Percentiles rank a stretch among this genome's conserved stretches.
phyloP scores from a whole-genome alignment of 306 rosid species.

The Clitoria ternatea region DNA sequence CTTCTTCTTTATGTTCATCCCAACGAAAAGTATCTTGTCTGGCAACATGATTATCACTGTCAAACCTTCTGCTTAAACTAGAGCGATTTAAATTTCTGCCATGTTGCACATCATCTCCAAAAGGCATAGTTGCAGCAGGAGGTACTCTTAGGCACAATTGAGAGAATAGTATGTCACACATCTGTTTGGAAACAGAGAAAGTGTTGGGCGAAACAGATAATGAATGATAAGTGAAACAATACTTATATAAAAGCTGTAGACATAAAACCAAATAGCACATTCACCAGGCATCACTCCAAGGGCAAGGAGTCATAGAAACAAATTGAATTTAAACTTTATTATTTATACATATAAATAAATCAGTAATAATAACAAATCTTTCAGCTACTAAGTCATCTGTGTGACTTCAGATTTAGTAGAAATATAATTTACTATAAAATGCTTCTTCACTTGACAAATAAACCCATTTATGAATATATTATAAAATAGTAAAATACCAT shows the following conservation, averaged over 20 bases:
- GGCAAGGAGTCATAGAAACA: not conserved
- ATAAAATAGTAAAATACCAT: too few relatives aligned
- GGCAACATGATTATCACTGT: conserved; percentile 27
- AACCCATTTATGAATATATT: not conserved
- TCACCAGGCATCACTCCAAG: not conserved
- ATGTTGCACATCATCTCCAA: conserved; percentile 61
- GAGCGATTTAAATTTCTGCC: conserved; percentile 34
- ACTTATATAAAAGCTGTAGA: not conserved
- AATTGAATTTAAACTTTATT: not conserved
- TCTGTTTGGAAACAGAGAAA: conserved; percentile 54
- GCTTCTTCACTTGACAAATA: not conserved
- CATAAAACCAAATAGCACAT: conserved; percentile 8
- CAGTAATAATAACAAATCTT: not conserved
- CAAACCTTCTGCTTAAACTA: conserved; percentile 42
- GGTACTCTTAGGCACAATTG: conserved; percentile 93
- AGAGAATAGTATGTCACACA: conserved; percentile 95
- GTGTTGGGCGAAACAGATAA: conserved; percentile 15
- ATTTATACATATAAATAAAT: not conserved
- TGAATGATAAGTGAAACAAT: not conserved
- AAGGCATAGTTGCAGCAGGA: conserved; percentile 47
- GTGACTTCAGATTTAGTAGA: conserved; percentile 9
- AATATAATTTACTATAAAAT: not conserved
- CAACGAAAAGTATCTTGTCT: conserved; percentile 37
- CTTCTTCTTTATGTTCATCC: conserved; percentile 53
- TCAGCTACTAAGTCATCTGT: not conserved